These are phyloP conservation scores for Endoconidiophora polonica DNA, from an alignment of 2,329 filamentous ascomycete genomes.

Conservation along the genomic window DNA sequence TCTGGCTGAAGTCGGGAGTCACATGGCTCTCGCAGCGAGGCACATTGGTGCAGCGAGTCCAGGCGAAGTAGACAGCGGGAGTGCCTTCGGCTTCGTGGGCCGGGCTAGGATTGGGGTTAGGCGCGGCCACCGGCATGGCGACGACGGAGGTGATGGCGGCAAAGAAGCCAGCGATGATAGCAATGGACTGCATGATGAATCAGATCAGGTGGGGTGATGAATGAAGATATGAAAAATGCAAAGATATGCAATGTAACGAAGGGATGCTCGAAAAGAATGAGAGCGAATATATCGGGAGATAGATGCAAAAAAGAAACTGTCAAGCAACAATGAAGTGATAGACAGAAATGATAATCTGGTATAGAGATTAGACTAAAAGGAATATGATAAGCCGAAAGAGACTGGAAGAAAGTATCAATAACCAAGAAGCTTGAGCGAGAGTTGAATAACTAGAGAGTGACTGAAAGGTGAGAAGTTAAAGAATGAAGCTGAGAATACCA, in stretches of 20 bases:
- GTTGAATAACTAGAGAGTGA: neutral
- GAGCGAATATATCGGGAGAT: neutral
- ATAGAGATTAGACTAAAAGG: neutral
- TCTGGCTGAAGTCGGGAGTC: neutral
- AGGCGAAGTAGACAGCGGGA: neutral
- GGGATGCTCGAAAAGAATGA: neutral
- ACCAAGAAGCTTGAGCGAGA: too few species aligned
- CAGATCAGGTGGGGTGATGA: neutral
- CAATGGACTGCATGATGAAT: constrained; percentile 1
- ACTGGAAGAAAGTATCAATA: too few species aligned
- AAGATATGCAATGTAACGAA: too few species aligned
- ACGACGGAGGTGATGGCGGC: neutral
- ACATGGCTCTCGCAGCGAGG: neutral
- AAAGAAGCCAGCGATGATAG: neutral
- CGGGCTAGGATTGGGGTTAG: too few species aligned
- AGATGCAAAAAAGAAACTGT: neutral
- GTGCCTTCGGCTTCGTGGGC: too few species aligned
- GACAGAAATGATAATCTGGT: too few species aligned
- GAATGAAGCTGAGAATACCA: neutral
- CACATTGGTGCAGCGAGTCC: constrained; percentile 8
- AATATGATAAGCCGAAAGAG: neutral
- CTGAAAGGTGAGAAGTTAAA: neutral
- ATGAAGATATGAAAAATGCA: neutral
- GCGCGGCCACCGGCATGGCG: neutral
- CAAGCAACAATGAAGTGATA: too few species aligned